Evolutionary conservation across 164 flowering plant genomes (phyloP).

Genomic region (Pachysandra terminalis): DNA sequence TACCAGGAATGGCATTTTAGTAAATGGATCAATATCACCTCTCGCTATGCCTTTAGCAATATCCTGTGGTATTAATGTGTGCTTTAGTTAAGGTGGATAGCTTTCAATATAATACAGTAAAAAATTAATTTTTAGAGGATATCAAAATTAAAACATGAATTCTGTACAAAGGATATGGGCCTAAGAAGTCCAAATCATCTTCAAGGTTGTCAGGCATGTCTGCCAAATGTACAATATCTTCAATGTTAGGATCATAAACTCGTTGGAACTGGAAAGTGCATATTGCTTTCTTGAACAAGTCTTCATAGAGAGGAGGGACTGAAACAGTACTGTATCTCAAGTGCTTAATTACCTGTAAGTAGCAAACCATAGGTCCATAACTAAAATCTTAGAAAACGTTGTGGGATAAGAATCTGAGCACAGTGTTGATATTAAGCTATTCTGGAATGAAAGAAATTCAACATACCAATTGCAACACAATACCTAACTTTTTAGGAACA

Average conservation of each 20-base stretch:
- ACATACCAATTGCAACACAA: not conserved
- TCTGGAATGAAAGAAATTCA: not conserved
- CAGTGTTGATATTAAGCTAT: not conserved
- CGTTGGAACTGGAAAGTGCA: conserved; percentile 89
- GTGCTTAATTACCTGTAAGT: conserved; percentile 81
- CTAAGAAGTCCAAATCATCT: conserved; percentile 77
- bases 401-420: not conserved
- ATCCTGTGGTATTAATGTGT: conserved; percentile 57
- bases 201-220: conserved; percentile 35
- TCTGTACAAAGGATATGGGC: conserved; percentile 88
- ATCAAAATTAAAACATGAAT: not conserved
- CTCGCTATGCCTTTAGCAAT: conserved; percentile 78
- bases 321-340: conserved; percentile 58
- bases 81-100: conserved; percentile 41
- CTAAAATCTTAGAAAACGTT: not conserved
- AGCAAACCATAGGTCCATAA: conserved; percentile 2
- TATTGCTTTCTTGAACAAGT: conserved; percentile 83
- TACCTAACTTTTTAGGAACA: not conserved
- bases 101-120: conserved; percentile 1
- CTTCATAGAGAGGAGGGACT: conserved; percentile 82
- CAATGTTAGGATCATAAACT: conserved; percentile 69
- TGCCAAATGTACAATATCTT: conserved; percentile 72
- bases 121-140: not conserved
- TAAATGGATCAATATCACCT: conserved; percentile 87
- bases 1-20: conserved; percentile 82